Conservation (phyloP, 2,329 filamentous ascomycete species). For the Nothophoma quercina region DNA sequence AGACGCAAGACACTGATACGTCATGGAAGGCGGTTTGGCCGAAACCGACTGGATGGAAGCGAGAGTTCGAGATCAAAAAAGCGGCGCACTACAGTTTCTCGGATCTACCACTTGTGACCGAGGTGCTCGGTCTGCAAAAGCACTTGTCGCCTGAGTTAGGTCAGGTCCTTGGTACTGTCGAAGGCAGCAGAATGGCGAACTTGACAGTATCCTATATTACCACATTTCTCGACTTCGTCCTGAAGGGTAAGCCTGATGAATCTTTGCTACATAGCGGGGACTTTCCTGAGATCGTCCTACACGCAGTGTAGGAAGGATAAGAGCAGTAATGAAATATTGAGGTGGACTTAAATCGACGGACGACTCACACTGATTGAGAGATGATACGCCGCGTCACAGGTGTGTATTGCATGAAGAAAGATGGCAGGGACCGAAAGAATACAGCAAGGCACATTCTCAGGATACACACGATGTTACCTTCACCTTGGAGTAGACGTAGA, state of each 20-base stretch:
- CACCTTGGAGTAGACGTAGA: too few relatives aligned
- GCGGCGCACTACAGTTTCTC: constrained; percentile 40
- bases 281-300: constrained; percentile 27
- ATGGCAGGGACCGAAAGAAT: too few relatives aligned
- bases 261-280: not conserved
- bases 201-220: constrained; percentile 30
- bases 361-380: too few relatives aligned
- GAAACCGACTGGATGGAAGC: constrained; percentile 34
- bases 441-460: too few relatives aligned
- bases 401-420: too few relatives aligned
- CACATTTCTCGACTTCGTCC: constrained; percentile 30
- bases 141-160: constrained; percentile 25
- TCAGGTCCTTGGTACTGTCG: constrained; percentile 31
- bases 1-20: constrained; percentile 38
- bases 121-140: constrained; percentile 26
- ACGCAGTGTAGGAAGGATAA: too few relatives aligned
- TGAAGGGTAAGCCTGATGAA: constrained; percentile 23
- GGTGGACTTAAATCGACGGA: too few relatives aligned
- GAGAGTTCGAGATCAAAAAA: constrained; percentile 34
- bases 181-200: constrained; percentile 30
- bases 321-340: too few relatives aligned
- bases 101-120: constrained; percentile 30
- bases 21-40: constrained; percentile 38
- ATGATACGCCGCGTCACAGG: too few relatives aligned
- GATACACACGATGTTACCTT: too few relatives aligned